Base-by-base conservation (phyloP, 306 rosid species). In the Vigna hirtella region DNA sequence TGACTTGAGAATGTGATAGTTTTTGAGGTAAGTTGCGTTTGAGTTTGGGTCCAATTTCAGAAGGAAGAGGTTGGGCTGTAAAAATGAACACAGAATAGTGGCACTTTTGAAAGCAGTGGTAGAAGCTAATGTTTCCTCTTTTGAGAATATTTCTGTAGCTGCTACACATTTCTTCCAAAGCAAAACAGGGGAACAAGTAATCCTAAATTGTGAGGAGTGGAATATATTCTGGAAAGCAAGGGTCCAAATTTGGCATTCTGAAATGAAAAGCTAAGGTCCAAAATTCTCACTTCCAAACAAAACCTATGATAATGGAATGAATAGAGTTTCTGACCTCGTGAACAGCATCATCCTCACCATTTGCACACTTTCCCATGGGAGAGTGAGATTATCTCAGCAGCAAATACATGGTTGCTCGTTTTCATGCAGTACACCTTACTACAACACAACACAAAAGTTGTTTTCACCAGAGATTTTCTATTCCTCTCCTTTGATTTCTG, bases 191-290 rank as follows among this genome's bases (percentile, higher is more conserved):
- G 10, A 18, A 18, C 28, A 20, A 18, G 12, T 26, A 10, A 28
- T 66, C 28, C 34, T 66, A 12, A 53, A 66, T 24, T 15, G 45
- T 10, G 20, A 74, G 70, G 43, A 56, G 45, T 70, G 65, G 77
- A 81, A 81, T 81, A 75, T 81, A 81, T 81, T 58, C 73, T 50
- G 59, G 51, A 68, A 81, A 38, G 81, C 68, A 68, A 66, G 22
- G 50, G 43, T 74, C 84, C 76, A 74, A 68, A 68, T 11, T 36
- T 68, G 71, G 66, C 66, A 20, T 43, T 67, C 34, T 57, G 38
- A 58, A 61, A 68, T 74, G 57, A 36, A 74, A 73, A 66, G 69
- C 72, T 56, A 13, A 17, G 76, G 80, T 74, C 72, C 65, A 57
- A 74, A 74, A 14, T 56, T 65, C 40, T 50, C 74, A 13, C 68